Conservation (phyloP, 108 stramenopile genomes). For the Bacterosira constricta region DNA sequence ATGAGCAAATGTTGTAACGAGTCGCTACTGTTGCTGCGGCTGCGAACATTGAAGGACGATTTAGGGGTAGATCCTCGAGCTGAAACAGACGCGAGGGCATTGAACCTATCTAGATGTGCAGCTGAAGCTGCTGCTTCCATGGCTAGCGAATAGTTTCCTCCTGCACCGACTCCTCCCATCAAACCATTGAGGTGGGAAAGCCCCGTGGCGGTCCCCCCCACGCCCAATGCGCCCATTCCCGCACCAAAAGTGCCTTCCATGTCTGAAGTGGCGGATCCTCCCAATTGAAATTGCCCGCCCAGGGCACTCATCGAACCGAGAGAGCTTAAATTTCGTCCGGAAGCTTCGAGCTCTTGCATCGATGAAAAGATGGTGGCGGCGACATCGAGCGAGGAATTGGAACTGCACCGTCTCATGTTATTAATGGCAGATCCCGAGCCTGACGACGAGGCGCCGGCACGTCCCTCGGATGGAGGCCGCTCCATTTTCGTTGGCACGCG, state of each 20-base stretch:
- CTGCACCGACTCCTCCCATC: neutral
- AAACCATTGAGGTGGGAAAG: neutral
- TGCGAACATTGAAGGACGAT: no score
- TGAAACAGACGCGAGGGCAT: no score
- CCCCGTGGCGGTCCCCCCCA: neutral
- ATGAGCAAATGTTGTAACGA: no score
- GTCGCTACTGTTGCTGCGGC: neutral
- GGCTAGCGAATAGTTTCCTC: no score
- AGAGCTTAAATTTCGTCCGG: slow-evolving; percentile 13
- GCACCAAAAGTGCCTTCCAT: no score
- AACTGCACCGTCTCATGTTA: neutral
- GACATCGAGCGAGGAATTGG: slow-evolving; percentile 13
- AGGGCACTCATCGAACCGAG: neutral
- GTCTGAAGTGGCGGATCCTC: no score
- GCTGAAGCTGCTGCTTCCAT: no score
- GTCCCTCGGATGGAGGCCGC: neutral
- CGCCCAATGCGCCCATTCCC: neutral
- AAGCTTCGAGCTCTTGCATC: slow-evolving; percentile 15
- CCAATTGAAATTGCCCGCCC: neutral
- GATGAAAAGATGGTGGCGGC: slow-evolving; percentile 24
- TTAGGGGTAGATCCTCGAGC: no score
- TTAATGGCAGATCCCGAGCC: neutral
- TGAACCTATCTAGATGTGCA: no score
- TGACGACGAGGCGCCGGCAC: neutral
- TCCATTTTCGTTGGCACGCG: neutral